Base-by-base conservation (phyloP, 805 yeast species). In the Saturnispora zaruensis region DNA sequence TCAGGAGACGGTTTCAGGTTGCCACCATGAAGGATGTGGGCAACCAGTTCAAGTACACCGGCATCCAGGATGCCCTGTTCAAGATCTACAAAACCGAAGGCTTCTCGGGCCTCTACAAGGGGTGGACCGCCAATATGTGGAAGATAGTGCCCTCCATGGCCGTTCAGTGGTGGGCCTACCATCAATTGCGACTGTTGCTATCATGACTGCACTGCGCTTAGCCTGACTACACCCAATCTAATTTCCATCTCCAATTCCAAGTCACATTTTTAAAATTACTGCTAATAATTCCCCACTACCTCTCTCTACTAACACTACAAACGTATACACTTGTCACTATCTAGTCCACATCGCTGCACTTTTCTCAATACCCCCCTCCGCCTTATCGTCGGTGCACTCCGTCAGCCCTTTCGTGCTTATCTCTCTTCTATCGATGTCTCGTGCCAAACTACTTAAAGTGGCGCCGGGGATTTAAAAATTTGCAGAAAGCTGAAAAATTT, bases 81-180 rank as follows among this genome's bases (percentile, higher is more conserved):
- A 76, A 84, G 5, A 87, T 91, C 34, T 81, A 84, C 51, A 73
- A 67, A 54, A 68, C 73, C 20, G 98, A 91, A 65, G 97, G 97
- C 1, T 69, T 74, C 45, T 69, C 64, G 41, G 91, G 90, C 1
- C 77, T 84, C 36, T 84, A 82, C 68, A 82, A 78, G 59, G 91
- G 91, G 0, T 71, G 84, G 64, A 74, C 81, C 2, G 93, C 95
- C 1, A 88, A 88, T 61, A 72, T 87, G 63, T 82, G 86, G 72
- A 91, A 90, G 63, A 93, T 91, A 4, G 85, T 88, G 44, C 97
- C 98, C 0, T 82, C 93, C 13, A 91, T 93, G 90, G 98, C 98
- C 4, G 88, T 90, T 16, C 87, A 91, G 53, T 91, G 97, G 96
- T 72, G 89, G 57, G 80, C 86, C 53, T 83, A 80, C 64, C 98